These are phyloP conservation scores for Xylariaceae sp. DNA, from an alignment of 2,329 filamentous ascomycete genomes.

Conservation along the genomic window DNA sequence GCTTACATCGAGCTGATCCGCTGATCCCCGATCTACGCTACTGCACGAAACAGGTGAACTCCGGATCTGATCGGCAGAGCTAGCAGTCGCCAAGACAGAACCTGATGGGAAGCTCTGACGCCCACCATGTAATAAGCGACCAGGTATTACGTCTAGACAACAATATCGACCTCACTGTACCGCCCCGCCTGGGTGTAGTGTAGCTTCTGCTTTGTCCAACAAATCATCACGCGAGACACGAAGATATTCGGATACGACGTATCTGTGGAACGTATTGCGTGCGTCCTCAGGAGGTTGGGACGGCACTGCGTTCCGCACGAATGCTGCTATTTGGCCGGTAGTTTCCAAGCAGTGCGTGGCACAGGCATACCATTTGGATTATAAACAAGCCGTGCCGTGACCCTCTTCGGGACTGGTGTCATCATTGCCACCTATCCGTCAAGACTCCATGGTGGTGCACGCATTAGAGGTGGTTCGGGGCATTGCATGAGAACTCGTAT, in stretches of 20 bases:
- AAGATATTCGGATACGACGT: background rate
- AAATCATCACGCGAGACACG: background rate
- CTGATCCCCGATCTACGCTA: background rate
- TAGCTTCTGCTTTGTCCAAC: background rate
- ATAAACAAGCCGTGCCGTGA: background rate
- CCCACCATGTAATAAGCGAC: background rate
- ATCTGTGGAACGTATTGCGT: background rate
- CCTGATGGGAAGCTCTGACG: background rate
- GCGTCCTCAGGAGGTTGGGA: background rate
- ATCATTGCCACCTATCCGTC: background rate
- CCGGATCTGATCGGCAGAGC: background rate
- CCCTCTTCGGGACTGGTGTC: background rate
- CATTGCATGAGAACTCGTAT: background rate
- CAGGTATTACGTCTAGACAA: background rate
- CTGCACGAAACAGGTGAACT: background rate
- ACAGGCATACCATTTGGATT: background rate
- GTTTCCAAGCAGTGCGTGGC: background rate
- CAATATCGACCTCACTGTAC: too few relatives aligned
- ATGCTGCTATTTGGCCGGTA: background rate
- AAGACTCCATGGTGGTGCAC: background rate
- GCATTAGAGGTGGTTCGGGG: background rate
- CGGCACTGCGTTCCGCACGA: background rate
- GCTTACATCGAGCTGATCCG: background rate
- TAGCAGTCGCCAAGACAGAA: conserved; percentile 4
- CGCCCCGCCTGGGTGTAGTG: too few relatives aligned